These are phyloP conservation scores for Trichophyton benhamiae DNA, from an alignment of 2,329 filamentous ascomycete species.

Conservation along the genomic window DNA sequence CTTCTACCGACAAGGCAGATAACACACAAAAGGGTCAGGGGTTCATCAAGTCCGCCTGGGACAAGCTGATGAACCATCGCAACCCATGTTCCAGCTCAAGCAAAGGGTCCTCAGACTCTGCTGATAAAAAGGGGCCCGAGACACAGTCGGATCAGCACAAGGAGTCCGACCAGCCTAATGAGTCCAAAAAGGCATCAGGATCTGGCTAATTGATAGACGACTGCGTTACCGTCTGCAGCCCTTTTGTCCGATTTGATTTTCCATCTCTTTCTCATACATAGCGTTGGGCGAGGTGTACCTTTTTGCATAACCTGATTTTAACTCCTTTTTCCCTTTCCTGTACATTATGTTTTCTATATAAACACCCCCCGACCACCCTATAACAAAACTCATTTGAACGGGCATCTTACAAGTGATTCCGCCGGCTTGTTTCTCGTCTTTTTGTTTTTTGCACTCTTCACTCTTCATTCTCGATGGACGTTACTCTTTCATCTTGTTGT, in stretches of 20 bases:
- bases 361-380: background rate
- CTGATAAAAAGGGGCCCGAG: conserved; percentile 22
- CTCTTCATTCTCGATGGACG: no score
- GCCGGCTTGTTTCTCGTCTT: no score
- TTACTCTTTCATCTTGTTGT: background rate
- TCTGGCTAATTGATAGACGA: conserved; percentile 19
- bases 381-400: background rate
- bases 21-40: conserved; percentile 65
- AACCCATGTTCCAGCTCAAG: conserved; percentile 11
- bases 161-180: conserved; percentile 17
- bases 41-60: conserved; percentile 87
- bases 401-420: no score
- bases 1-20: conserved; percentile 10
- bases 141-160: conserved; percentile 14
- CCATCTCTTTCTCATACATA: conserved; percentile 26
- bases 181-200: conserved; percentile 30
- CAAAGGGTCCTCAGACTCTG: conserved; percentile 7
- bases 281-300: conserved; percentile 23
- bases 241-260: conserved; percentile 1
- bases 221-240: background rate
- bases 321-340: background rate
- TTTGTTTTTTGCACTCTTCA: no score
- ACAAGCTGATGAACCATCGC: conserved; percentile 69
- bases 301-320: background rate
- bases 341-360: background rate